Evolutionary conservation across 768 basidiomycete species (phyloP).

Genomic region (Hygrocybe punicea): DNA sequence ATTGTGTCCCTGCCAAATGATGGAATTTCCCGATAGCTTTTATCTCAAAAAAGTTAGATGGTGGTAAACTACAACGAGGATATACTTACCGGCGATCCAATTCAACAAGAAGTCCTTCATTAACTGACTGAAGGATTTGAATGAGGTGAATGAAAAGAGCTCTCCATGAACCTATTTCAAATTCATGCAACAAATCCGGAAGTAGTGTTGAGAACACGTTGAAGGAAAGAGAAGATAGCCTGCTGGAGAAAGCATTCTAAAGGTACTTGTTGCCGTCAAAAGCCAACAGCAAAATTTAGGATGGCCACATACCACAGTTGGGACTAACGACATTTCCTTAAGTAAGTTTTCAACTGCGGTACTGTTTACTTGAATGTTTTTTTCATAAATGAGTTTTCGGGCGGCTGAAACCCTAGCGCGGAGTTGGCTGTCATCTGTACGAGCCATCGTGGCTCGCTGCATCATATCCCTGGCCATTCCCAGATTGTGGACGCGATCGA

Average conservation of each 20-base stretch:
- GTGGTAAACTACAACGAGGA: not conserved
- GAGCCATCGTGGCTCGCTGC: slow-evolving; percentile 4
- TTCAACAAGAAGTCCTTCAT: not conserved
- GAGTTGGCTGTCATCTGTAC: not conserved
- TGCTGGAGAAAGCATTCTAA: slow-evolving; percentile 9
- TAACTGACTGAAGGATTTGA: not conserved
- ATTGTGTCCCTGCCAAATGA: slow-evolving; percentile 9
- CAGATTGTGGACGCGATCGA: slow-evolving; percentile 21
- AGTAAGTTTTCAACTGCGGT: not conserved
- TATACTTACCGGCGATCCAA: slow-evolving; percentile 1
- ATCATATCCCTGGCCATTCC: slow-evolving; percentile 23
- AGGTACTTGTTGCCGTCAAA: not conserved
- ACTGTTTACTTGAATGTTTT: not conserved
- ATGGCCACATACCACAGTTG: not conserved
- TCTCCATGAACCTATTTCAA: not conserved
- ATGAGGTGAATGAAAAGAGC: slow-evolving; percentile 16
- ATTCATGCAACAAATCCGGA: slow-evolving; percentile 35
- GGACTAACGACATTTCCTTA: not conserved
- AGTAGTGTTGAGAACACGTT: slow-evolving; percentile 27
- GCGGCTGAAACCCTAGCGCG: not conserved
- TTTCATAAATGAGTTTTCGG: slow-evolving; percentile 3
- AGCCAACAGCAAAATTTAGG: too few relatives aligned
- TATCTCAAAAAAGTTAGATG: not conserved
- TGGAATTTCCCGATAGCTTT: not conserved
- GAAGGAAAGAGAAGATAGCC: slow-evolving; percentile 16